phyloP scores from a whole-genome alignment of 306 rosid genomes.

The Erythrophleum fordii region DNA sequence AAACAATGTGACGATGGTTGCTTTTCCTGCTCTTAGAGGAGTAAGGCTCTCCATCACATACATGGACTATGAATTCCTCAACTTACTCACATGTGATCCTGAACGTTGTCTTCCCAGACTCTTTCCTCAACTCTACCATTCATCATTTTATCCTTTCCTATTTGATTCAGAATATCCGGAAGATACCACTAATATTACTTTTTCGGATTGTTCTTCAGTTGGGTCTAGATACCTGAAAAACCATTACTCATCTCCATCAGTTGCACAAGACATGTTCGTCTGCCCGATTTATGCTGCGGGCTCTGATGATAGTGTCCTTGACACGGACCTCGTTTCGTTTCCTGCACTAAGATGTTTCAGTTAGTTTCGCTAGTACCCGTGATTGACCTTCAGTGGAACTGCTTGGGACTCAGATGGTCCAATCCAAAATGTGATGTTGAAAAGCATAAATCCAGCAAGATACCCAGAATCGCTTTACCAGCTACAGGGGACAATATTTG shows the following conservation, averaged over 20 bases:
- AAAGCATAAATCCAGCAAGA: background rate
- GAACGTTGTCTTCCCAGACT: background rate
- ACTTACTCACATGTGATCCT: background rate
- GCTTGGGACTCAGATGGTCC: background rate
- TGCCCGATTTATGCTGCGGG: constrained; percentile 7
- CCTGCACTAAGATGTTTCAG: constrained; percentile 10
- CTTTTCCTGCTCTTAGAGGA: background rate
- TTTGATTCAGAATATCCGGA: background rate
- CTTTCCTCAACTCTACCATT: background rate
- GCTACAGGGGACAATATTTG: background rate
- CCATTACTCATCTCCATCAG: background rate
- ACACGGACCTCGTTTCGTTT: background rate
- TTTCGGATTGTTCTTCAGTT: background rate
- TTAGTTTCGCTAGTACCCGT: rapidly evolving
- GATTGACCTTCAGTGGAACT: rapidly evolving
- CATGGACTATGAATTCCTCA: background rate
- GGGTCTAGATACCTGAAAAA: background rate
- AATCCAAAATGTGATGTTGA: background rate
- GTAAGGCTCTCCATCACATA: background rate
- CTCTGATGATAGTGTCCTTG: background rate
- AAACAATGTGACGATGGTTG: background rate
- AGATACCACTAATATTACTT: background rate
- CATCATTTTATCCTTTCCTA: constrained; percentile 8
- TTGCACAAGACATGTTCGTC: background rate
- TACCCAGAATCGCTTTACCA: background rate